phyloP scores from a whole-genome alignment of 2,329 filamentous ascomycete genomes.

The Nothophaeocryptopus gaeumannii region DNA sequence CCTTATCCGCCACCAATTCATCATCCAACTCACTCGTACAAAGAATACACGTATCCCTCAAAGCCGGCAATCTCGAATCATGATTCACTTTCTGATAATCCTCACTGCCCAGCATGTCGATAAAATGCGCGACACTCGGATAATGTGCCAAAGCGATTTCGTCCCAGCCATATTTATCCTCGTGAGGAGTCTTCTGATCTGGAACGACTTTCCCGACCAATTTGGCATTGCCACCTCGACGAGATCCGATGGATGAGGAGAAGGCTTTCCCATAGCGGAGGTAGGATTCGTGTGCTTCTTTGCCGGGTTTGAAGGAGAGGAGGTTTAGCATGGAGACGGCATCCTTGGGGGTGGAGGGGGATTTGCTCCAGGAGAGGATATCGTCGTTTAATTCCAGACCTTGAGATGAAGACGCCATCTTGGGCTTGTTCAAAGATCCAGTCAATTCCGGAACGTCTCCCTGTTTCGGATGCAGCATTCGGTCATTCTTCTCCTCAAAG shows the following conservation, averaged over 20 bases:
- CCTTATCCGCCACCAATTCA: slow-evolving; percentile 20
- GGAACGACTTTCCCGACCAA: slow-evolving; percentile 58
- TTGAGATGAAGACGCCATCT: slow-evolving; percentile 41
- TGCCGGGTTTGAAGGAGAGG: slow-evolving; percentile 54
- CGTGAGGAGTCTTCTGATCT: slow-evolving; percentile 29
- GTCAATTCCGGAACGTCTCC: slow-evolving; percentile 39
- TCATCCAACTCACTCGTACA: slow-evolving; percentile 37
- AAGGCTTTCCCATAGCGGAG: slow-evolving; percentile 58
- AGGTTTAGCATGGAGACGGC: slow-evolving; percentile 65
- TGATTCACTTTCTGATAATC: slow-evolving; percentile 61
- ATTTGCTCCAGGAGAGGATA: slow-evolving; percentile 51
- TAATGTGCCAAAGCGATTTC: slow-evolving; percentile 65
- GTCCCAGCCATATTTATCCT: slow-evolving; percentile 50
- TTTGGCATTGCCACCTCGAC: slow-evolving; percentile 58
- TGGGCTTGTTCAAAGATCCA: slow-evolving; percentile 31
- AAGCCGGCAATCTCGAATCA: slow-evolving; percentile 47
- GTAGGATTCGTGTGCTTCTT: slow-evolving; percentile 51
- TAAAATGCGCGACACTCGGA: slow-evolving; percentile 60
- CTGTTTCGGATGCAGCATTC: slow-evolving; percentile 38
- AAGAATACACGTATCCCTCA: slow-evolving; percentile 38
- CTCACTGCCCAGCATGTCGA: slow-evolving; percentile 57
- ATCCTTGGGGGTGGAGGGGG: slow-evolving; percentile 34
- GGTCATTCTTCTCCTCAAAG: slow-evolving; percentile 35
- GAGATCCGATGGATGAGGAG: slow-evolving; percentile 47
- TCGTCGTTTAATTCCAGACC: slow-evolving; percentile 55